Evolutionary conservation across 225 moss, liverwort and hornwort genomes (phyloP).

Genomic region (Physcomitrellopsis africana): DNA sequence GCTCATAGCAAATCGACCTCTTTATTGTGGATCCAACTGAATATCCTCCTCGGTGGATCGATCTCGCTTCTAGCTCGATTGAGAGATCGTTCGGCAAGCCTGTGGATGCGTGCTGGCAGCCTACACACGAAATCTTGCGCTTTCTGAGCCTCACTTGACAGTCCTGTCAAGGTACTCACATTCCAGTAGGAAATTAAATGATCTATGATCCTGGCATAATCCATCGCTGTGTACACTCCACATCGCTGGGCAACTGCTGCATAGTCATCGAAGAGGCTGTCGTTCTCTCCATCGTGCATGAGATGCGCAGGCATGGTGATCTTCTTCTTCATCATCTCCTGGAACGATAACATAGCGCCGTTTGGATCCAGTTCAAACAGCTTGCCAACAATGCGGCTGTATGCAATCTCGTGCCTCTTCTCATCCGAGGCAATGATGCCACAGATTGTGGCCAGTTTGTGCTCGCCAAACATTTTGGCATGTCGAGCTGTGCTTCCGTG

Average conservation of each 20-base stretch:
- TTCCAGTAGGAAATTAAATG: conserved; percentile 78
- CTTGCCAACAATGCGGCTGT: conserved; percentile 72
- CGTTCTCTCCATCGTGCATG: conserved; percentile 86
- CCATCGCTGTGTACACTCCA: conserved; percentile 82
- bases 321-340: conserved; percentile 96
- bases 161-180: conserved; percentile 57
- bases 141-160: conserved; percentile 68
- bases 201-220: conserved; percentile 79
- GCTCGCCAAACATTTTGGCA: conserved; percentile 63
- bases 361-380: conserved; percentile 78
- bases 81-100: conserved; percentile 55
- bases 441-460: conserved; percentile 77
- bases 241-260: conserved; percentile 61
- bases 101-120: conserved; percentile 68
- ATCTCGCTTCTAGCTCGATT: conserved; percentile 23
- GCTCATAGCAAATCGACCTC: conserved; percentile 63
- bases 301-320: conserved; percentile 98
- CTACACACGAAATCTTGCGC: conserved; percentile 83
- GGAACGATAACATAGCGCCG: conserved; percentile 71
- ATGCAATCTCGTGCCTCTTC: conserved; percentile 94
- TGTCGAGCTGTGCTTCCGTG: conserved; percentile 83
- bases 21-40: conserved; percentile 85
- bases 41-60: conserved; percentile 26
- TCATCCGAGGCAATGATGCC: conserved; percentile 89
- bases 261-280: conserved; percentile 73